Conservation (phyloP, 129 eudicot genomes). For the Tagetes erecta region DNA sequence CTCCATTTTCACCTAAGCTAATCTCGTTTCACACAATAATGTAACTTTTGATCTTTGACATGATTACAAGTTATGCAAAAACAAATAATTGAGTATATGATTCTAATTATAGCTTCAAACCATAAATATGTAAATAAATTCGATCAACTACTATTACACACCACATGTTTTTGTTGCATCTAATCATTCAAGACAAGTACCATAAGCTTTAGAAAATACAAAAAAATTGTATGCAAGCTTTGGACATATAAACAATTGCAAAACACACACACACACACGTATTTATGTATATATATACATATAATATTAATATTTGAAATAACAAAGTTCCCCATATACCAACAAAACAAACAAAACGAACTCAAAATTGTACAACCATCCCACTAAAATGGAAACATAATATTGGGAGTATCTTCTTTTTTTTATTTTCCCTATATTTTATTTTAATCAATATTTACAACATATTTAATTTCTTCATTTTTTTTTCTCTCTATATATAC, state of each 20-base stretch:
- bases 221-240: background rate
- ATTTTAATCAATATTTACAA: conserved; percentile 11
- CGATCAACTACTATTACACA: background rate
- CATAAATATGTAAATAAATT: background rate
- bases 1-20: no score
- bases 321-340: conserved; percentile 41
- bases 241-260: background rate
- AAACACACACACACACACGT: background rate
- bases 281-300: background rate
- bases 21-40: background rate
- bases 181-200: background rate
- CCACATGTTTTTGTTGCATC: background rate
- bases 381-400: conserved; percentile 41
- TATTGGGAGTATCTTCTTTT: conserved; percentile 32
- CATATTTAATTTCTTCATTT: background rate
- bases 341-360: conserved; percentile 39
- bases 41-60: background rate
- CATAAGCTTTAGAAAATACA: background rate
- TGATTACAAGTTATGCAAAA: background rate
- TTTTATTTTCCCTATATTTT: conserved; percentile 2
- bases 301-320: background rate
- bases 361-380: conserved; percentile 39
- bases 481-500: conserved; percentile 43
- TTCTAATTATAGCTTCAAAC: background rate
- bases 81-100: background rate